Evolutionary conservation across 345 rosid genomes (phyloP).

Genomic region (Toxicodendron radicans): DNA sequence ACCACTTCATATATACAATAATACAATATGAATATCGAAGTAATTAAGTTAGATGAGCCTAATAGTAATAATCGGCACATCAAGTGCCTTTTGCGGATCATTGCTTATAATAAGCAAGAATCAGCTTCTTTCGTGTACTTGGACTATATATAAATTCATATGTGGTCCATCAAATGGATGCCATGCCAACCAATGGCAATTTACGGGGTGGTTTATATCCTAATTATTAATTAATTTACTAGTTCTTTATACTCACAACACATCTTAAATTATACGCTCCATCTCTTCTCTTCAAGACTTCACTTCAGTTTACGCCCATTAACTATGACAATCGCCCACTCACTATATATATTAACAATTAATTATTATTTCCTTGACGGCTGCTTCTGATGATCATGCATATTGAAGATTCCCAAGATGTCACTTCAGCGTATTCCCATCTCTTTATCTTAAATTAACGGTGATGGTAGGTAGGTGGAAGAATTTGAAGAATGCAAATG

Average conservation of each 20-base stretch:
- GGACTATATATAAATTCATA: too few relatives aligned
- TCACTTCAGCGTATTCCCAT: neutral
- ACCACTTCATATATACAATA: neutral
- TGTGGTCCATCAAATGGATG: conserved; percentile 3
- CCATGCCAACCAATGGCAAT: neutral
- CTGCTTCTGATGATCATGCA: neutral
- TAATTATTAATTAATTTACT: too few relatives aligned
- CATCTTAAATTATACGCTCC: too few relatives aligned
- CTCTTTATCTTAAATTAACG: too few relatives aligned
- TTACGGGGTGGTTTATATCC: neutral
- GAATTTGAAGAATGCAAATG: too few relatives aligned
- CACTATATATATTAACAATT: too few relatives aligned
- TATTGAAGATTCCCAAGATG: neutral
- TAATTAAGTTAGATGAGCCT: neutral
- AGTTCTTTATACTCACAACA: neutral
- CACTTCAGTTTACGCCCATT: too few relatives aligned
- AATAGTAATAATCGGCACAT: conserved; percentile 20
- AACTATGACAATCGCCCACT: too few relatives aligned
- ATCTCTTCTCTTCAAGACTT: too few relatives aligned
- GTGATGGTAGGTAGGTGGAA: too few relatives aligned
- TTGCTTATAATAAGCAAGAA: neutral
- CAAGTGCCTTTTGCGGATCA: conserved; percentile 11
- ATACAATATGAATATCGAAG: neutral
- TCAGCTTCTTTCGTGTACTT: neutral
- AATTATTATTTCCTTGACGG: too few relatives aligned